Base-by-base conservation (phyloP, 371 early-diverging fungal species). In the Umbelopsis sp. region DNA sequence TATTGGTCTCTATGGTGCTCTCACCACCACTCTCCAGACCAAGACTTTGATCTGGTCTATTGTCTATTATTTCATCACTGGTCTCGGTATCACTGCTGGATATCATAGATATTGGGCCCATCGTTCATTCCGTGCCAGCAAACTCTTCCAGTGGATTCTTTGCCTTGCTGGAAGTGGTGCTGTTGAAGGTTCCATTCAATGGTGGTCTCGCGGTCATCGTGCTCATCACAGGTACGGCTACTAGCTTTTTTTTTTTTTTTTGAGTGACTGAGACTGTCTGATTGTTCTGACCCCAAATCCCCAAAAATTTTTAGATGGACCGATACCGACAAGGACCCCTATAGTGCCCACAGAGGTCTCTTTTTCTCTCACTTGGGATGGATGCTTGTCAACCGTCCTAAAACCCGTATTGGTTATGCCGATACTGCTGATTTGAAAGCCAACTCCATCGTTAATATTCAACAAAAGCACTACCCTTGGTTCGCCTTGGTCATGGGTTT, bases 71-170 rank as follows among this genome's bases (percentile, higher is more conserved):
- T 89, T 87, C 70, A 70, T 91, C 70, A 93, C 96, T 16, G 97
- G 93, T 16, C 83, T 97, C 63, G 96, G 96, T 51, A 96, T 97
- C 80, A 97, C 98, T 44, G 96, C 93, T 63, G 96, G 92, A 85
- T 93, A 94, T 75, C 95, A 94, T 74, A 90, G 95, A 52, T 77
- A 89, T 67, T 94, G 91, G 91, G 80, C 93, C 37, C 95, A 94
- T 73, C 82, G 90, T 25, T 79, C 94, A n/a, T 94, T 92, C 75
- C 75, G 81, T 37, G 95, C 92, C 24, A 79, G 80, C 5, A 74
- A 72, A 41, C 74, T 76, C 1, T 76, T 91, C n/a, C 89, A 87
- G 74, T 73, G 89, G 65, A 69, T 89, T 29, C 80, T 89, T 44
- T 82, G 87, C 64, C 74, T 91, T 45, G 87, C 87, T 24, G 91